Conservation (phyloP, 345 rosid genomes). For the Salix suchowensis region DNA sequence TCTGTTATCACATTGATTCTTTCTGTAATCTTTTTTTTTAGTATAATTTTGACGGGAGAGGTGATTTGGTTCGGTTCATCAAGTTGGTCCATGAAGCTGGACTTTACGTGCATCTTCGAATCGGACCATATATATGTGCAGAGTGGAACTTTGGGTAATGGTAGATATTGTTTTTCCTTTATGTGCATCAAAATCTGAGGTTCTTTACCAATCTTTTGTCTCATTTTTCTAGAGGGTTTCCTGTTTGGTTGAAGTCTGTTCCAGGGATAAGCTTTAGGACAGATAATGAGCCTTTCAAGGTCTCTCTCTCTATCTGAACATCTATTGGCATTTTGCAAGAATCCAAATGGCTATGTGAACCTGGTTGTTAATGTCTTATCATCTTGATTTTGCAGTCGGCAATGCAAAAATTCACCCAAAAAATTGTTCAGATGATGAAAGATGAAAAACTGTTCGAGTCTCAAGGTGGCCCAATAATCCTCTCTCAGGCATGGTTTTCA, state of each 20-base stretch:
- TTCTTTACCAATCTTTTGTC: neutral
- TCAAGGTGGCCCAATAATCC: conserved; percentile 48
- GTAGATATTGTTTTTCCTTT: neutral
- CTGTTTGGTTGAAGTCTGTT: conserved; percentile 32
- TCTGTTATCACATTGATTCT: neutral
- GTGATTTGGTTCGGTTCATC: conserved; percentile 23
- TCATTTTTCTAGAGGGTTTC: conserved; percentile 21
- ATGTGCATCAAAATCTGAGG: neutral
- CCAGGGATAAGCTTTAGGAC: conserved; percentile 28
- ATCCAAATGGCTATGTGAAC: neutral
- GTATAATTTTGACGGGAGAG: conserved; percentile 30
- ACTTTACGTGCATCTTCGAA: conserved; percentile 20
- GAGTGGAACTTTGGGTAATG: conserved; percentile 29
- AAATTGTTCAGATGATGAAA: conserved; percentile 39
- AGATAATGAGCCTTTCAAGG: conserved; percentile 31
- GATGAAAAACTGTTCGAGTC: conserved; percentile 32
- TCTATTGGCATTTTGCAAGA: neutral
- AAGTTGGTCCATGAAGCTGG: conserved; percentile 22
- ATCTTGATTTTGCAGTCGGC: conserved; percentile 22
- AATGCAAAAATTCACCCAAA: conserved; percentile 38
- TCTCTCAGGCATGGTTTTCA: conserved; percentile 32
- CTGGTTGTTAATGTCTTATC: neutral
- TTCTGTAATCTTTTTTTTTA: neutral
- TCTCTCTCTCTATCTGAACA: neutral
- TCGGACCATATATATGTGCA: conserved; percentile 26